phyloP scores from a whole-genome alignment of 352 stramenopile species.

The Globisporangium polare region DNA sequence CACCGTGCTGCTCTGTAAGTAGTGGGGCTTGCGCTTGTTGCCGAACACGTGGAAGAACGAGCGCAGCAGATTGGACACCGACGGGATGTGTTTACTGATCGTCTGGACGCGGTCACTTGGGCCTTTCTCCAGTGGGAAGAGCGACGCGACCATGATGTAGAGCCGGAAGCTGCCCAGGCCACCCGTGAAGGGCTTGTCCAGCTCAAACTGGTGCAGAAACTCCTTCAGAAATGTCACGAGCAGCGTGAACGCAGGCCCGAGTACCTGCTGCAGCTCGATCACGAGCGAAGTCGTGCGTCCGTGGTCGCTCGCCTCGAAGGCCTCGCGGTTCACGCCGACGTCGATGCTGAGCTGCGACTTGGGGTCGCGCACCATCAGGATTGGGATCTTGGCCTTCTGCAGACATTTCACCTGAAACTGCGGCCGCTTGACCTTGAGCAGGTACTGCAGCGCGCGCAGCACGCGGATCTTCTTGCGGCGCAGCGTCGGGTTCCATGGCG shows the following conservation, averaged over 20 bases:
- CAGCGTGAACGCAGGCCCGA: conserved; percentile 44
- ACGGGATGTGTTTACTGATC: conserved; percentile 4
- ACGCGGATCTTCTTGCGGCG: conserved; percentile 54
- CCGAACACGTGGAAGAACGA: conserved; percentile 67
- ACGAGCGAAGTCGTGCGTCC: conserved; percentile 59
- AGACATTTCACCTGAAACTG: conserved; percentile 61
- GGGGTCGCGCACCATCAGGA: conserved; percentile 61
- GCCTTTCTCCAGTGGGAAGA: conserved; percentile 36
- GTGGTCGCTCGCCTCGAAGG: conserved; percentile 55
- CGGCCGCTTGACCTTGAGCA: conserved; percentile 45
- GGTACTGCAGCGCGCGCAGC: conserved; percentile 48
- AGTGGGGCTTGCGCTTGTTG: conserved; percentile 47
- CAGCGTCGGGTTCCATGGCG: conserved; percentile 67
- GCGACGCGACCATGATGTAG: conserved; percentile 77
- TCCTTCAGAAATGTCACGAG: conserved; percentile 73
- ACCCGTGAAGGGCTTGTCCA: conserved; percentile 79
- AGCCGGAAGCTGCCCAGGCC: conserved; percentile 74
- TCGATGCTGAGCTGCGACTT: conserved; percentile 54
- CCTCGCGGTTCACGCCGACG: conserved; percentile 60
- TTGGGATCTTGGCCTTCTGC: conserved; percentile 69
- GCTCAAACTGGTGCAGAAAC: conserved; percentile 70
- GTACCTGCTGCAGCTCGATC: conserved; percentile 32
- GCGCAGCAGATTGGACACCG: conserved; percentile 32
- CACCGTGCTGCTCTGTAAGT: conserved; percentile 46
- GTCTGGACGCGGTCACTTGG: background rate